Evolutionary conservation across 2,329 filamentous ascomycete species (phyloP).

Genomic region (Ophiosphaerella herpotricha): DNA sequence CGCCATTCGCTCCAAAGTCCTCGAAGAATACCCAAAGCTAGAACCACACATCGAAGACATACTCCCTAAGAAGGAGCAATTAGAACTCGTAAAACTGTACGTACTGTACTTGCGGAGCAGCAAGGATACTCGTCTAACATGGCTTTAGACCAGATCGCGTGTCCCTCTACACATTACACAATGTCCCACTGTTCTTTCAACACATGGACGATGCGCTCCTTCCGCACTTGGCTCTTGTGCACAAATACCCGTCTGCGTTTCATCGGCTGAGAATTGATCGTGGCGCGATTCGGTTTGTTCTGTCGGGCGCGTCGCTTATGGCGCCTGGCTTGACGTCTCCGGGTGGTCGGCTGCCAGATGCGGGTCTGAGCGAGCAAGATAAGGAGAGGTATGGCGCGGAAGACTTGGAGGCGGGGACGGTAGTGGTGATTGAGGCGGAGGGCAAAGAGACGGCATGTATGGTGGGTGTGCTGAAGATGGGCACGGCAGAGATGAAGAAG

Average conservation of each 20-base stretch:
- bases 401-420: slow-evolving; percentile 78
- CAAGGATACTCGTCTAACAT: slow-evolving; percentile 8
- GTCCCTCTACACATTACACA: slow-evolving; percentile 82
- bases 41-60: slow-evolving; percentile 90
- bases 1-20: slow-evolving; percentile 77
- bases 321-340: slow-evolving; percentile 86
- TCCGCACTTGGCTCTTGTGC: slow-evolving; percentile 86
- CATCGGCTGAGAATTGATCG: slow-evolving; percentile 87
- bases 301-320: slow-evolving; percentile 94
- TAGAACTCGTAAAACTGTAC: slow-evolving; percentile 86
- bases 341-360: slow-evolving; percentile 76
- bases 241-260: slow-evolving; percentile 85
- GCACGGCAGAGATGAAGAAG: slow-evolving; percentile 89
- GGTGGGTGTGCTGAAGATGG: slow-evolving; percentile 80
- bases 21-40: slow-evolving; percentile 84
- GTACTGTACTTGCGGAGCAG: slow-evolving; percentile 8
- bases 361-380: slow-evolving; percentile 40
- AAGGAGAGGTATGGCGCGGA: slow-evolving; percentile 57
- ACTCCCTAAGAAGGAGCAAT: slow-evolving; percentile 89
- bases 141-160: slow-evolving; percentile 73
- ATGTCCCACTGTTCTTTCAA: slow-evolving; percentile 87
- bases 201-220: slow-evolving; percentile 76
- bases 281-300: slow-evolving; percentile 94
- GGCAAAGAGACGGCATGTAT: slow-evolving; percentile 92
- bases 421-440: slow-evolving; percentile 89